Evolutionary conservation across 305 asterid genomes (phyloP), one percentile per base, ranked within the genome.

Genomic region (Galium porrigens): DNA sequence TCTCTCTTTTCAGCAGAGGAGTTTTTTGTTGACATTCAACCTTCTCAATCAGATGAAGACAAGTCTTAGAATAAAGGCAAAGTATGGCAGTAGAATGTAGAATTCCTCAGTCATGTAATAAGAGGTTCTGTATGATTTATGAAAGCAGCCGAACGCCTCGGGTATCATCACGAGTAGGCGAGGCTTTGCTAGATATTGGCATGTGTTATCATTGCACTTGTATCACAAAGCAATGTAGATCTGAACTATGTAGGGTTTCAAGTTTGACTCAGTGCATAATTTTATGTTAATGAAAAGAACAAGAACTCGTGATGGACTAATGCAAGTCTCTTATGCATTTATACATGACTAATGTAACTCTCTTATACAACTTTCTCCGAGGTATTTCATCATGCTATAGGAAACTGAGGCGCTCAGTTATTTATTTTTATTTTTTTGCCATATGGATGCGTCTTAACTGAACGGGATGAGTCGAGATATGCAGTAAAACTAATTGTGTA

Each of bases 1-100:
- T 76, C 78, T 72, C 63, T 77, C 44, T n/a, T 65, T 48, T 76
- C 84, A 86, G 96, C 80, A 58, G 96, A 86, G 79, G 98, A 91
- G 83, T 91, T 91, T 82, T 88, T 91, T 46, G 95, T 85, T 39
- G 98, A 91, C 77, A 80, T 80, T 25, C 94, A 90, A 44, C 74
- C 82, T 51, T 78, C 73, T n/a, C 89, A 80, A 58, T 84, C 96
- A 2, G 96, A 88, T 62, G 98, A 91, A 78, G 98, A 86, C 73
- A 85, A 78, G 75, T 68, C 91, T 12, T 83, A 86, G 18, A 46
- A 64, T 70, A 75, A 42, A 75, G 73, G 70, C 60, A 48, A 66
- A 46, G 41, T 5, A 58, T 14, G 11, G 49, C 0, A 6, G 20
- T 33, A 52, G 25, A 12, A 17, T 12, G 15, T 34, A 36, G 33